Evolutionary conservation across 352 stramenopile genomes (phyloP).

Genomic region (Phytopythium aichiense): DNA sequence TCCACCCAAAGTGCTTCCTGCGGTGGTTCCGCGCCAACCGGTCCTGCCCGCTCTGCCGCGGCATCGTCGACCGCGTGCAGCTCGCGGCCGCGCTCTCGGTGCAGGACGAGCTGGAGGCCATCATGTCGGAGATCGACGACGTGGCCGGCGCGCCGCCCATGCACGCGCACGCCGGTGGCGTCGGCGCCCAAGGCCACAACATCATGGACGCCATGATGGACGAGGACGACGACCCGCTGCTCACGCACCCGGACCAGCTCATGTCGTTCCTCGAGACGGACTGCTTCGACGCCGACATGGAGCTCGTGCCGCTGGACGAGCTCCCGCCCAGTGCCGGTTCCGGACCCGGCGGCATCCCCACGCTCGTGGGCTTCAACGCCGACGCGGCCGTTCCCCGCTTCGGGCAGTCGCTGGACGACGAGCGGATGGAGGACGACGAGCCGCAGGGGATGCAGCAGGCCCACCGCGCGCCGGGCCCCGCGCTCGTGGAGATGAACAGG

Average conservation of each 20-base stretch:
- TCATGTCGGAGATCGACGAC: conserved; percentile 77
- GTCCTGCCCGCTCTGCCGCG: conserved; percentile 70
- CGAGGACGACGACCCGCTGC: conserved; percentile 27
- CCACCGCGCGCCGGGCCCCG: conserved; percentile 6
- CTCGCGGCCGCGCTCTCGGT: conserved; percentile 39
- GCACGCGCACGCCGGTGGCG: too few relatives aligned
- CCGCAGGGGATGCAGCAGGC: background rate
- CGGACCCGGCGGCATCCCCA: background rate
- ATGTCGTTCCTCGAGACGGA: conserved; percentile 51
- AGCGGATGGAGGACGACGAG: conserved; percentile 25
- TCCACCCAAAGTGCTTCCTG: conserved; percentile 76
- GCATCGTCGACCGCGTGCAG: conserved; percentile 53
- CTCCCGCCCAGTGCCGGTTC: conserved; percentile 9
- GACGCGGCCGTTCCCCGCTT: background rate
- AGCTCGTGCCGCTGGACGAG: conserved; percentile 59
- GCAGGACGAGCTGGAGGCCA: conserved; percentile 66
- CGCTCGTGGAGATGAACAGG: conserved; percentile 11
- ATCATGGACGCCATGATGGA: conserved; percentile 18
- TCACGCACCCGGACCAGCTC: conserved; percentile 39
- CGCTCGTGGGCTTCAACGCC: conserved; percentile 1
- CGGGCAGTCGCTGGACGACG: conserved; percentile 21
- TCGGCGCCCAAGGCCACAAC: background rate
- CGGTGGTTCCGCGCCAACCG: conserved; percentile 74
- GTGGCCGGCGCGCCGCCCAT: conserved; percentile 9
- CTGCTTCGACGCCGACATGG: conserved; percentile 59